These are phyloP conservation scores for Galeopsis tetrahit DNA, from an alignment of 257 asterid species.

Conservation along the genomic window DNA sequence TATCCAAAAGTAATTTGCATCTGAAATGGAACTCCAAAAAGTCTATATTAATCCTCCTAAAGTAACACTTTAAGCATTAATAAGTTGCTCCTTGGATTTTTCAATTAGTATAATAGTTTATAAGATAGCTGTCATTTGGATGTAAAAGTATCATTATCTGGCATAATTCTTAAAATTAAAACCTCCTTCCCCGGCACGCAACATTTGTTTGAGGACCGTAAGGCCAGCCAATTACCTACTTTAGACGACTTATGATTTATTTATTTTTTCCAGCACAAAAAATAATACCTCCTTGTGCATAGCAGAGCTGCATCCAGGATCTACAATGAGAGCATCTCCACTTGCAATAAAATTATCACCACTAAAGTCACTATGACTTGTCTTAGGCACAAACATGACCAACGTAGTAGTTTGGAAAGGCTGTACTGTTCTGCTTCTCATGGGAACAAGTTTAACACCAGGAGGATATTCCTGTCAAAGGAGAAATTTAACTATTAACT, in stretches of 20 bases:
- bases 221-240: background rate
- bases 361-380: constrained; percentile 26
- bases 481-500: constrained; percentile 8
- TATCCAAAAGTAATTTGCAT: background rate
- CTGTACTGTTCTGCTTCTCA: constrained; percentile 84
- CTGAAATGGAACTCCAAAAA: background rate
- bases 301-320: constrained; percentile 88
- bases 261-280: constrained; percentile 4
- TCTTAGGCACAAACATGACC: constrained; percentile 61
- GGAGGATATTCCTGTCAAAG: constrained; percentile 80
- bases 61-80: background rate
- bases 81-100: background rate
- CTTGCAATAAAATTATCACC: constrained; percentile 51
- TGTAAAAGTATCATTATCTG: background rate
- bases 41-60: background rate
- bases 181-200: background rate
- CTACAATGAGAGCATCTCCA: constrained; percentile 90
- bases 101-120: background rate
- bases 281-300: constrained; percentile 70
- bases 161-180: background rate
- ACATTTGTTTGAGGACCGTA: no score
- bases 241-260: background rate
- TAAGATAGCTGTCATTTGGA: background rate
- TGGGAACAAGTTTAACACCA: constrained; percentile 76
- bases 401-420: constrained; percentile 83